Percentiles rank a stretch among this genome's conserved stretches.
These are phyloP conservation scores for Cercospora sp. DNA, from an alignment of 2,329 filamentous ascomycete species.

Conservation along the genomic window DNA sequence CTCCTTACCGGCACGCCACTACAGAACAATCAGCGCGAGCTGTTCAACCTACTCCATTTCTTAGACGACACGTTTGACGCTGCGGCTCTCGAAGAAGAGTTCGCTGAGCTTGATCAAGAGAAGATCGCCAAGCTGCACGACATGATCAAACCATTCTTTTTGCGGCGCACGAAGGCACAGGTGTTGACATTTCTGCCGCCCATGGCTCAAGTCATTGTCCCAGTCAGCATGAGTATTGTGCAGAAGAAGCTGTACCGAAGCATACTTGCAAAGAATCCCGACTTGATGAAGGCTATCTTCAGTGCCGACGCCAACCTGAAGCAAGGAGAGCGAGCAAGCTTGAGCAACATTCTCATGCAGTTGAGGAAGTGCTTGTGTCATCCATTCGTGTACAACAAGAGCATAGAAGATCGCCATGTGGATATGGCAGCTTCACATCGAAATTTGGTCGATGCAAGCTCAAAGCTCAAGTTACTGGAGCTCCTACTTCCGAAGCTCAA, in stretches of 20 bases:
- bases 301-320: constrained; percentile 62
- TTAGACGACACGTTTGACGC: constrained; percentile 74
- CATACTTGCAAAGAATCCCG: constrained; percentile 85
- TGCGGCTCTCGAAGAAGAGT: constrained; percentile 71
- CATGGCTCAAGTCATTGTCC: constrained; percentile 92
- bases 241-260: constrained; percentile 95
- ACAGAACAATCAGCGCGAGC: constrained; percentile 91
- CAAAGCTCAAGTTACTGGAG: constrained; percentile 82
- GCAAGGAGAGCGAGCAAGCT: constrained; percentile 69
- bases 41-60: constrained; percentile 97
- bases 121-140: constrained; percentile 80
- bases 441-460: constrained; percentile 87
- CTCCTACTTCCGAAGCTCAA: constrained; percentile 84
- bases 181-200: constrained; percentile 90
- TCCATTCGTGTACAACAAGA: constrained; percentile 88
- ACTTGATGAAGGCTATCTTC: constrained; percentile 86
- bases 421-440: constrained; percentile 65
- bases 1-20: constrained; percentile 86
- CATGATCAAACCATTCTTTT: constrained; percentile 72
- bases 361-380: constrained; percentile 93
- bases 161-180: constrained; percentile 81
- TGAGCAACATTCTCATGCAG: constrained; percentile 96
- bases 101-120: constrained; percentile 74
- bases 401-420: constrained; percentile 79
- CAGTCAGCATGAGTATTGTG: constrained; percentile 89